Evolutionary conservation across 2,329 filamentous ascomycete genomes (phyloP).

Genomic region (Aureobasidium leucospermi): DNA sequence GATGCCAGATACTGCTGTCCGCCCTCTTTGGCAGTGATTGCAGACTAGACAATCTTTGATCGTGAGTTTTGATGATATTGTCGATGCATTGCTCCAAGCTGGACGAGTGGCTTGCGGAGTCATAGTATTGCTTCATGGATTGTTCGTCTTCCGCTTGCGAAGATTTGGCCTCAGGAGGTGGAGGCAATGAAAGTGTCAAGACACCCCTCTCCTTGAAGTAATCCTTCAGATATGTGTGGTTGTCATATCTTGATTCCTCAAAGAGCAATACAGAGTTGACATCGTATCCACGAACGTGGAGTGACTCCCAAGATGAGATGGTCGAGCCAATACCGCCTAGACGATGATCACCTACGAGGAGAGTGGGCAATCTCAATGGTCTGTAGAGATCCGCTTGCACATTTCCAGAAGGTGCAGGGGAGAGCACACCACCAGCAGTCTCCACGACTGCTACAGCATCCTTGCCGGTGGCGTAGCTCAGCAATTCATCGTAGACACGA

Average conservation of each 20-base stretch:
- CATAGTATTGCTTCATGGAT: slow-evolving; percentile 60
- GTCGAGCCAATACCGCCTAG: slow-evolving; percentile 76
- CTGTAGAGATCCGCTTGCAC: slow-evolving; percentile 73
- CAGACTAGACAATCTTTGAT: slow-evolving; percentile 50
- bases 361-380: slow-evolving; percentile 62
- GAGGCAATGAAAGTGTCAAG: slow-evolving; percentile 25
- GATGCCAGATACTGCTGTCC: slow-evolving; percentile 68
- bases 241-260: slow-evolving; percentile 56
- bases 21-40: slow-evolving; percentile 57
- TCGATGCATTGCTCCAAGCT: slow-evolving; percentile 42
- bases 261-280: slow-evolving; percentile 65
- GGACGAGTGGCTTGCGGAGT: slow-evolving; percentile 33
- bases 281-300: slow-evolving; percentile 71
- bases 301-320: slow-evolving; percentile 71
- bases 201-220: slow-evolving; percentile 60
- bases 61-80: slow-evolving; percentile 48
- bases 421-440: slow-evolving; percentile 76
- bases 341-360: slow-evolving; percentile 67
- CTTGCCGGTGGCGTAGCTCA: slow-evolving; percentile 34
- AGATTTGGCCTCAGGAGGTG: slow-evolving; percentile 48
- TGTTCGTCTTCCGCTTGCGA: slow-evolving; percentile 43
- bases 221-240: slow-evolving; percentile 57
- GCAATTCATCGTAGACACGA: slow-evolving; percentile 34
- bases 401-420: slow-evolving; percentile 66
- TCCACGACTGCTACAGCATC: slow-evolving; percentile 64